phyloP scores from a whole-genome alignment of 75 land plant genomes.

The Pseudotsuga menziesii region DNA sequence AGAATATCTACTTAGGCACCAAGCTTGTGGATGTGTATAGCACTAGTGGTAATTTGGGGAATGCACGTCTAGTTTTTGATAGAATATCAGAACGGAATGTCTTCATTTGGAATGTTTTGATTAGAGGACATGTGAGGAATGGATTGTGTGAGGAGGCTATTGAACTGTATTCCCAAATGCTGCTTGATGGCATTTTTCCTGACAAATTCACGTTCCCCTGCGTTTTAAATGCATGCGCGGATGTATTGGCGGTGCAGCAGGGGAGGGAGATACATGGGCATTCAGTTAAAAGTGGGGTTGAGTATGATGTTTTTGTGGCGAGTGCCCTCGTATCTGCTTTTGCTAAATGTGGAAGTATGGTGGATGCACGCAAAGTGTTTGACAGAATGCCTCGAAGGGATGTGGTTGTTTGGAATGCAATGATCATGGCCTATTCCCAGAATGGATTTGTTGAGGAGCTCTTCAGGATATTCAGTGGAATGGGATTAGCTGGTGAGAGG shows the following conservation, averaged over 20 bases:
- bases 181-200: background rate
- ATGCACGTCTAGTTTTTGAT: background rate
- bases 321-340: background rate
- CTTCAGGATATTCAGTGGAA: background rate
- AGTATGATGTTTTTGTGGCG: background rate
- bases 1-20: background rate
- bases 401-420: slow-evolving; percentile 12
- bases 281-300: background rate
- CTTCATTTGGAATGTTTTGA: slow-evolving; percentile 7
- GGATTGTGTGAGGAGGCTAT: slow-evolving; percentile 5
- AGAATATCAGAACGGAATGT: background rate
- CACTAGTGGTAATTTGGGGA: background rate
- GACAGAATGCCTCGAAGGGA: background rate
- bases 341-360: background rate
- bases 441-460: slow-evolving; percentile 7
- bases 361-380: slow-evolving; percentile 1
- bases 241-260: background rate
- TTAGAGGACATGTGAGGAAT: slow-evolving; percentile 9
- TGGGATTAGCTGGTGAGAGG: background rate
- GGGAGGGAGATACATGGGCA: background rate
- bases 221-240: background rate
- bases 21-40: background rate
- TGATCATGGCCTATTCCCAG: slow-evolving; percentile 16
- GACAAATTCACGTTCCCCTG: slow-evolving; percentile 9
- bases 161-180: slow-evolving; percentile 6